Evolutionary conservation across 257 asterid species (phyloP), one percentile per base, ranked within the genome.

Genomic region (Echium plantagineum): DNA sequence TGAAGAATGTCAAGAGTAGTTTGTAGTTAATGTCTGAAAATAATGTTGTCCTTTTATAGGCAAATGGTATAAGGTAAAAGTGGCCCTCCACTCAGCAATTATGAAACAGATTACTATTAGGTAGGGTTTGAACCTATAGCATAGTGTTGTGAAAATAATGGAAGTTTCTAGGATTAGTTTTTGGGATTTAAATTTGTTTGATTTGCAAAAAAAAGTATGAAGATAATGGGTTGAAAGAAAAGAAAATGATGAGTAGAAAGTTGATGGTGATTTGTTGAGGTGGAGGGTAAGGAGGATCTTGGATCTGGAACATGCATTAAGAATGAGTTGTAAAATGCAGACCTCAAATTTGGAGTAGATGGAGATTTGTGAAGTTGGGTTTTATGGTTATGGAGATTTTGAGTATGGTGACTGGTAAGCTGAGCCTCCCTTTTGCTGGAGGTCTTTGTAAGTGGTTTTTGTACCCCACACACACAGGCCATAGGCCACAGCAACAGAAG

Each of bases 11-110:
- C 59, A 61, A 75, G 56, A 67, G 49, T 62, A 64, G 76, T 42
- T 10, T 42, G 49, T 42, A 3, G 49, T 42, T 42, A 60, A 70
- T 54, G 71, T 64, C 55, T 66, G 62, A 26, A 70, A 60, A 52
- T 57, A 60, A 52, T 57, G 26, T 9, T 35, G 16, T 42, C 64
- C 64, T 76, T 86, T 66, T 86, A 86, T 86, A 86, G 95, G 84
- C 70, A 63, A 59, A 64, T 59, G 47, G 22, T 15, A 15, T 10
- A 15, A 60, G 6, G 8, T 63, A 52, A 70, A 61, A 65, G 53
- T 63, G 84, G 51, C 80, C 86, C 78, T 71, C 78, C 81, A 75
- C 48, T 60, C 67, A 42, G 3, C 63, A 47, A 64, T 22, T 65
- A 67, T 60, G 74, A 69, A 81, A 68, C 74, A 80, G 62, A 38